phyloP scores from a whole-genome alignment of 2,329 filamentous ascomycete species.

The Fusarium dimerum region DNA sequence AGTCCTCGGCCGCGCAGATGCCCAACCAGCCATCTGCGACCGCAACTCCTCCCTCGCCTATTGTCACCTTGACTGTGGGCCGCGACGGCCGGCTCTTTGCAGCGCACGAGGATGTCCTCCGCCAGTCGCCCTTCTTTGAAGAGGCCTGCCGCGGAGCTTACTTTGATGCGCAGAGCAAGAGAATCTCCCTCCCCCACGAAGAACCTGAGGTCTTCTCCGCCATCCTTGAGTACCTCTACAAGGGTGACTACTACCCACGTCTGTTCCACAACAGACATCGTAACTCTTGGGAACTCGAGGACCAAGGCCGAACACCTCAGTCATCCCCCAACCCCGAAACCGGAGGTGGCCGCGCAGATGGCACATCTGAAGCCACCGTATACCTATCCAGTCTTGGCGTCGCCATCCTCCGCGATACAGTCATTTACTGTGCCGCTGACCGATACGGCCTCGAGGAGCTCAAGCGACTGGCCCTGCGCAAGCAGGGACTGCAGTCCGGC shows the following conservation, averaged over 20 bases:
- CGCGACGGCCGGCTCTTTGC: slow-evolving; percentile 87
- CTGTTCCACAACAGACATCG: slow-evolving; percentile 83
- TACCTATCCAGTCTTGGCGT: slow-evolving; percentile 74
- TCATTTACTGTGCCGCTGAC: slow-evolving; percentile 90
- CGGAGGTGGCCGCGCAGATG: slow-evolving; percentile 45
- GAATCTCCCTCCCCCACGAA: slow-evolving; percentile 70
- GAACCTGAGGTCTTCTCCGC: slow-evolving; percentile 93
- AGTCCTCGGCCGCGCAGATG: slow-evolving; percentile 10
- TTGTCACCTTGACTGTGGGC: slow-evolving; percentile 85
- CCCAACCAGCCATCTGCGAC: slow-evolving; percentile 1
- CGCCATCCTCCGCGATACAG: slow-evolving; percentile 85
- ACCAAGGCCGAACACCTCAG: slow-evolving; percentile 46
- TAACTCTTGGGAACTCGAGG: slow-evolving; percentile 89
- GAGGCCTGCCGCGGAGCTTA: slow-evolving; percentile 71
- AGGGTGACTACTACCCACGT: slow-evolving; percentile 92
- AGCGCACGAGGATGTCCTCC: slow-evolving; percentile 89
- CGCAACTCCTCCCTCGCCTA: slow-evolving; percentile 59
- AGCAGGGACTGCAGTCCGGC: slow-evolving; percentile 90
- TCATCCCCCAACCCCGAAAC: slow-evolving; percentile 54
- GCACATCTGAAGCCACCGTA: slow-evolving; percentile 57
- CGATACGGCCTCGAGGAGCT: slow-evolving; percentile 90
- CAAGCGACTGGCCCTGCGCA: slow-evolving; percentile 86
- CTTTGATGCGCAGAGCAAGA: slow-evolving; percentile 75
- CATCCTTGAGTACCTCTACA: slow-evolving; percentile 95
- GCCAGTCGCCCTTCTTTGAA: slow-evolving; percentile 82